phyloP scores from a whole-genome alignment of 1,139 yeast species.

The Kodamaea fungicola region DNA sequence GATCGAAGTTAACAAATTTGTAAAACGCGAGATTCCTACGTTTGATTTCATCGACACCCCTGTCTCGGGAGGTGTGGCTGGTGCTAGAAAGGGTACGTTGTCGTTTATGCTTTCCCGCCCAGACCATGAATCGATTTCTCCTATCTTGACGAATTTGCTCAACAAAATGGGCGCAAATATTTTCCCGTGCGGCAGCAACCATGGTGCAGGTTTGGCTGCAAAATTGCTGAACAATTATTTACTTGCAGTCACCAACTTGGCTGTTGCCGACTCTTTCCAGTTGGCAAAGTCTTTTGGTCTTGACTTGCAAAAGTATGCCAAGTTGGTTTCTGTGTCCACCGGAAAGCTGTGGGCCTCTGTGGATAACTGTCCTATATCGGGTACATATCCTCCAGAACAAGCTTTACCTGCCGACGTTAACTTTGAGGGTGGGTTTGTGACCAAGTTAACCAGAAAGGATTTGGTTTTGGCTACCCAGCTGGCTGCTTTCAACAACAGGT shows the following conservation, averaged over 20 bases:
- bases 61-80: slow-evolving; percentile 60
- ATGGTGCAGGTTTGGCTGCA: slow-evolving; percentile 59
- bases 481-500: slow-evolving; percentile 34
- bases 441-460: slow-evolving; percentile 55
- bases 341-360: slow-evolving; percentile 62
- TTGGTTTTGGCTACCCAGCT: slow-evolving; percentile 52
- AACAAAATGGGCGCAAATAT: slow-evolving; percentile 50
- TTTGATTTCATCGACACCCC: slow-evolving; percentile 56
- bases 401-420: slow-evolving; percentile 46
- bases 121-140: slow-evolving; percentile 23
- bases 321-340: slow-evolving; percentile 54
- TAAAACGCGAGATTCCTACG: slow-evolving; percentile 28
- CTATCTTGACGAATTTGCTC: slow-evolving; percentile 28
- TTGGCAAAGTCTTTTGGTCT: slow-evolving; percentile 54
- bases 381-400: slow-evolving; percentile 42
- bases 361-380: slow-evolving; percentile 58
- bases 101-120: slow-evolving; percentile 56
- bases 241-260: slow-evolving; percentile 56
- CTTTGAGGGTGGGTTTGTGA: slow-evolving; percentile 53
- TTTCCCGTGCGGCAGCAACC: slow-evolving; percentile 50
- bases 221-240: slow-evolving; percentile 58
- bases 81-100: slow-evolving; percentile 54
- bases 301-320: slow-evolving; percentile 47
- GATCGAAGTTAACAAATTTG: slow-evolving; percentile 35
- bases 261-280: slow-evolving; percentile 59